Percentiles rank a stretch among this genome's conserved stretches.
These are phyloP conservation scores for Penicillium alfredii DNA, from an alignment of 495 filamentous ascomycete genomes.

Conservation along the genomic window DNA sequence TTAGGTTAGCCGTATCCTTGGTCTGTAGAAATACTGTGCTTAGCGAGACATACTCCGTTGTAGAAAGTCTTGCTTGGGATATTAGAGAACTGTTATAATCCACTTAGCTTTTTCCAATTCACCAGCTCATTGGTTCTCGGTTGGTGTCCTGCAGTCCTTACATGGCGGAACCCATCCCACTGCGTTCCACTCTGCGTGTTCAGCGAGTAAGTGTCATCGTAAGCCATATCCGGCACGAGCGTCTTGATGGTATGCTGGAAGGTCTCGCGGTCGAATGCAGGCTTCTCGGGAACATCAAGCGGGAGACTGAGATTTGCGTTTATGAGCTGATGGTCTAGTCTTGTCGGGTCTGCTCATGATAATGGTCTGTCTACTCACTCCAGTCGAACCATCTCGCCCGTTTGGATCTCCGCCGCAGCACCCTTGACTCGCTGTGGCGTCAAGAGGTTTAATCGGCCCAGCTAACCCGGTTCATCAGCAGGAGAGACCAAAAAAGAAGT, in stretches of 20 bases:
- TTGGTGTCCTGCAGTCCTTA: no score
- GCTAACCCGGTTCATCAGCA: no score
- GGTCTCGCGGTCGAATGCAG: slow-evolving; percentile 44
- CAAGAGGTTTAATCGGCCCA: slow-evolving; percentile 54
- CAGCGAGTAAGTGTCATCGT: slow-evolving; percentile 58
- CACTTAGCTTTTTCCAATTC: no score
- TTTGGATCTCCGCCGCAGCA: slow-evolving; percentile 45
- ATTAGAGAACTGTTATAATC: slow-evolving; percentile 32
- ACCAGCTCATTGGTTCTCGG: no score
- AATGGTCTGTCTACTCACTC: slow-evolving; percentile 30
- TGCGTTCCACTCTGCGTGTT: slow-evolving; percentile 70
- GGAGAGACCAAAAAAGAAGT: neutral
- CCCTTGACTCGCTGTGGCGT: slow-evolving; percentile 49
- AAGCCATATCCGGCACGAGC: slow-evolving; percentile 34
- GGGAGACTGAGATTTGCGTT: slow-evolving; percentile 41
- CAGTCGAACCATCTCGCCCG: slow-evolving; percentile 47
- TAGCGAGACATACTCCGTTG: slow-evolving; percentile 32
- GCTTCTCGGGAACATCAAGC: slow-evolving; percentile 44
- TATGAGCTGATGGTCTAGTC: slow-evolving; percentile 1
- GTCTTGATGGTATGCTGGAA: slow-evolving; percentile 50
- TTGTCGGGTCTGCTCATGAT: neutral
- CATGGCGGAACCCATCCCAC: slow-evolving; percentile 69
- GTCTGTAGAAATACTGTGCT: no score
- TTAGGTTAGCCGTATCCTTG: neutral
- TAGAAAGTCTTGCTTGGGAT: slow-evolving; percentile 44